Conservation (phyloP, 768 basidiomycete species). For the Punctularia strigosozonata region DNA sequence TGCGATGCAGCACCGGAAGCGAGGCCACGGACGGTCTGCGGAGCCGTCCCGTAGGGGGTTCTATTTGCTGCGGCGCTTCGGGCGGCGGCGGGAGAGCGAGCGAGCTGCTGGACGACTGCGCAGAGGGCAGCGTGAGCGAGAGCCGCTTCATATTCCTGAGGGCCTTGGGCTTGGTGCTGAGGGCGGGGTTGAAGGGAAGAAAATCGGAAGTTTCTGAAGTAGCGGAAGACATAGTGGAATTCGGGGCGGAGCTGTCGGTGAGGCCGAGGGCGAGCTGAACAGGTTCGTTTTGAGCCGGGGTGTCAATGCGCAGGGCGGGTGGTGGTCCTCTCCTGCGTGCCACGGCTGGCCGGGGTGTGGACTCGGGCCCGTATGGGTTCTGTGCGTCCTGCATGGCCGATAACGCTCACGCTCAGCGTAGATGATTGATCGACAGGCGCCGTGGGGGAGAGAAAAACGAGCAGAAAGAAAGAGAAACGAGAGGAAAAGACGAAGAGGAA, state of each 20-base stretch:
- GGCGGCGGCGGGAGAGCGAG: constrained; percentile 25
- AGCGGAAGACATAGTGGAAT: constrained; percentile 40
- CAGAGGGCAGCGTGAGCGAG: constrained; percentile 55
- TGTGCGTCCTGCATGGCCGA: constrained; percentile 18
- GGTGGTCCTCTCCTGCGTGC: constrained; percentile 41
- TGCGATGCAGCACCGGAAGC: constrained; percentile 52
- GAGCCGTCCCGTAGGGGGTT: constrained; percentile 23
- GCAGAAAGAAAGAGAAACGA: constrained; percentile 7
- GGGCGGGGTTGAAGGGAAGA: constrained; percentile 32
- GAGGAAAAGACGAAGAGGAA: constrained; percentile 6
- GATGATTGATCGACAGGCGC: constrained; percentile 12
- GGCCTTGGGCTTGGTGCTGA: constrained; percentile 29
- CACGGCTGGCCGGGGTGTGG: constrained; percentile 17
- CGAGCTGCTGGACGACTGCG: constrained; percentile 45
- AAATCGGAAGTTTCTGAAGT: constrained; percentile 30
- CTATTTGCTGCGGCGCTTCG: constrained; percentile 21
- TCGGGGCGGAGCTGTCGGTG: constrained; percentile 28
- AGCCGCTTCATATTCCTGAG: constrained; percentile 68
- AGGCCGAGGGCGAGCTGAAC: constrained; percentile 38
- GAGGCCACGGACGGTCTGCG: constrained; percentile 67
- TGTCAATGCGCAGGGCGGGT: constrained; percentile 46
- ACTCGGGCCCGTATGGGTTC: constrained; percentile 16
- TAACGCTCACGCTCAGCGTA: constrained; percentile 31
- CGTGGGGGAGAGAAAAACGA: constrained; percentile 15
- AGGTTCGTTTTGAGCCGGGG: constrained; percentile 34